Base-by-base conservation (phyloP, 2,329 filamentous ascomycete species). In the Fusarium burgessii region DNA sequence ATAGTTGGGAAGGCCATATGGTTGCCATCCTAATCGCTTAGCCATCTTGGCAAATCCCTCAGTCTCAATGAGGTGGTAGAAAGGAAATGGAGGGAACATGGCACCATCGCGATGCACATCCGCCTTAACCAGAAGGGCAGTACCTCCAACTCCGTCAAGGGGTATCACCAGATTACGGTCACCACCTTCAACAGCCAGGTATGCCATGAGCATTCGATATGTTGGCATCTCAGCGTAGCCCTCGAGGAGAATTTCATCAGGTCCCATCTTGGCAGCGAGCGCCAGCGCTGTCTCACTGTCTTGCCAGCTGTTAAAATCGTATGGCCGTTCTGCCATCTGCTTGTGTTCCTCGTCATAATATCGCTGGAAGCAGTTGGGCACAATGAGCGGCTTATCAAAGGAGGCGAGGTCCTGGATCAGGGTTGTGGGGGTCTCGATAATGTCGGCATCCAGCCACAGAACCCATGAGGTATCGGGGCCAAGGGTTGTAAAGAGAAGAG, bases 31-130 rank as follows among this genome's bases (percentile, higher is more conserved):
- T 77, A 99, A 81, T 72, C 96, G 87, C 80, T 89, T 92, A 15
- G 95, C 95, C 96, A 99, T 99, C 83, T 95, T 97, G 20, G 96
- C 95, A 78, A 99, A 99, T 0, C 96, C 96, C 78, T 99, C 96
- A 1, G 96, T 98, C 85, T 99, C 96, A 67, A 99, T 97, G 66
- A 99, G 86, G 81, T 99, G 92, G 79, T 98, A 98, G 79, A 99
- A 99, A 6, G 95, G 83, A 79, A 99, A 99, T 0, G 96, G 89
- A 20, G 96, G 96, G 83, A 99, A 99, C 95, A 98, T 99, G 79
- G 96, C 95, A 23, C 96, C 96, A 78, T 99, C 96, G 29, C 96
- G 90, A 80, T 99, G 96, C 27, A 99, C 96, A 65, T 98, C 95
- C 3, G 95, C 96, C 84, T 97, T 98, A 66, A 99, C 96, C 77